phyloP scores from a whole-genome alignment of 2,329 filamentous ascomycete genomes.

The Ophiocordyceps camponoti-saundersi region DNA sequence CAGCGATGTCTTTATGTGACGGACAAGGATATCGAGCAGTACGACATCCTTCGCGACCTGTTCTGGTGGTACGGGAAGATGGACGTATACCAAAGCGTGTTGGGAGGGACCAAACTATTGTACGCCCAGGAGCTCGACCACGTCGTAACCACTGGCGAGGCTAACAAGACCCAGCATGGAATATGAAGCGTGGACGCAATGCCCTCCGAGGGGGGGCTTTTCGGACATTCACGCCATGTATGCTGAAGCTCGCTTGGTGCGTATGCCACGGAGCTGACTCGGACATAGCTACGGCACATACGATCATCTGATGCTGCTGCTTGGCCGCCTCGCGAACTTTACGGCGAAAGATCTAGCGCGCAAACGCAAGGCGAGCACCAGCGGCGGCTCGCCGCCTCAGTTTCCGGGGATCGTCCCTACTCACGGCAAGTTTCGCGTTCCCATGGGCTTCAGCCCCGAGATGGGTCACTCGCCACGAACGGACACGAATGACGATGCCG shows the following conservation, averaged over 20 bases:
- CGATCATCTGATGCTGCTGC: conserved; percentile 70
- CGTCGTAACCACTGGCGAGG: no score
- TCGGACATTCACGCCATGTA: conserved; percentile 59
- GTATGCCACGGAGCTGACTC: conserved; percentile 8
- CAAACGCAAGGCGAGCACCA: conserved; percentile 45
- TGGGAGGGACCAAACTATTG: conserved; percentile 76
- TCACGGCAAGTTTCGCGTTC: conserved; percentile 29
- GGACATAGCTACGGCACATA: conserved; percentile 59
- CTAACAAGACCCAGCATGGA: conserved; percentile 43
- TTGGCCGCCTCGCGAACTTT: conserved; percentile 68
- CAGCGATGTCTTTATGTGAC: conserved; percentile 14
- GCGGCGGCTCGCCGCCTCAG: conserved; percentile 19
- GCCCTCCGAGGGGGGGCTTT: conserved; percentile 67
- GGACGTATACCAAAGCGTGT: conserved; percentile 77
- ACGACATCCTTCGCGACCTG: conserved; percentile 67
- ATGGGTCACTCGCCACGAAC: conserved; percentile 23
- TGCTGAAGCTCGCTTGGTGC: conserved; percentile 12
- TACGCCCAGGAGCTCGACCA: conserved; percentile 29
- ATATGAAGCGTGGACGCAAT: conserved; percentile 68
- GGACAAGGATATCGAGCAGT: conserved; percentile 56
- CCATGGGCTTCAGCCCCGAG: conserved; percentile 37
- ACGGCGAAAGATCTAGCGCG: conserved; percentile 58
- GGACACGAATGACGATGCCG: conserved; percentile 30
- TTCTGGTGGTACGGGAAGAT: conserved; percentile 97
- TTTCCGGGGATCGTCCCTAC: conserved; percentile 41